Evolutionary conservation across 768 basidiomycete genomes (phyloP).

Genomic region (Rhizopogon rudus): DNA sequence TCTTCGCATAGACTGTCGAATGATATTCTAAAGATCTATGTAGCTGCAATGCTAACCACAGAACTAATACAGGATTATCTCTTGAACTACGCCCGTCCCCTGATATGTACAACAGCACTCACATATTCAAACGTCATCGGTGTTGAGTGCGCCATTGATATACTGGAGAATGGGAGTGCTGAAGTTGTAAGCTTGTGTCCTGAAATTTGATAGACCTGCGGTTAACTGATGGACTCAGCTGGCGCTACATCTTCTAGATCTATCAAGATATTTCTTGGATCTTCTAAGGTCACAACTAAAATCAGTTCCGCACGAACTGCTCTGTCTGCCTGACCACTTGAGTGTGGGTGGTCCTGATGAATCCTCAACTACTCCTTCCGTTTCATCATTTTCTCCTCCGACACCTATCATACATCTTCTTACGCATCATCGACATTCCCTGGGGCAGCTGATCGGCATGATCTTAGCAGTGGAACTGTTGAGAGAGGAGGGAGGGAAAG

Average conservation of each 20-base stretch:
- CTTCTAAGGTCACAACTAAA: conserved; percentile 24
- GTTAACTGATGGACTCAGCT: conserved; percentile 31
- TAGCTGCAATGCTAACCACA: conserved; percentile 75
- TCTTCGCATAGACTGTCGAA: neutral
- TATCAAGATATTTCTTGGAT: conserved; percentile 16
- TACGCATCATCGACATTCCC: conserved; percentile 68
- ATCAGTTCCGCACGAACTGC: conserved; percentile 19
- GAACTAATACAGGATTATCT: conserved; percentile 76
- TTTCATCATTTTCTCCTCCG: conserved; percentile 17
- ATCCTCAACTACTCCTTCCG: neutral
- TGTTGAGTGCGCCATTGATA: conserved; percentile 72
- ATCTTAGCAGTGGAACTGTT: too few species aligned
- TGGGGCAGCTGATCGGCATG: conserved; percentile 37
- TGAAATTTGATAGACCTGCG: neutral
- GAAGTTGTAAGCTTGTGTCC: conserved; percentile 33
- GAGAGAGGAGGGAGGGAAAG: neutral
- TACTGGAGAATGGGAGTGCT: conserved; percentile 65
- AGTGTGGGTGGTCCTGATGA: neutral
- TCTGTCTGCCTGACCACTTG: conserved; percentile 22
- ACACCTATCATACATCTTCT: conserved; percentile 86
- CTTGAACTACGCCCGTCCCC: conserved; percentile 85
- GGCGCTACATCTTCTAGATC: conserved; percentile 16
- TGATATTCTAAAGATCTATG: neutral
- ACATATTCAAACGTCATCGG: conserved; percentile 74
- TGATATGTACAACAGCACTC: conserved; percentile 90